A percentile compares a stretch with the other conserved stretches of the same genome.
Evolutionary conservation across 164 flowering plant species (phyloP).

Genomic region (Berberis vulgaris): DNA sequence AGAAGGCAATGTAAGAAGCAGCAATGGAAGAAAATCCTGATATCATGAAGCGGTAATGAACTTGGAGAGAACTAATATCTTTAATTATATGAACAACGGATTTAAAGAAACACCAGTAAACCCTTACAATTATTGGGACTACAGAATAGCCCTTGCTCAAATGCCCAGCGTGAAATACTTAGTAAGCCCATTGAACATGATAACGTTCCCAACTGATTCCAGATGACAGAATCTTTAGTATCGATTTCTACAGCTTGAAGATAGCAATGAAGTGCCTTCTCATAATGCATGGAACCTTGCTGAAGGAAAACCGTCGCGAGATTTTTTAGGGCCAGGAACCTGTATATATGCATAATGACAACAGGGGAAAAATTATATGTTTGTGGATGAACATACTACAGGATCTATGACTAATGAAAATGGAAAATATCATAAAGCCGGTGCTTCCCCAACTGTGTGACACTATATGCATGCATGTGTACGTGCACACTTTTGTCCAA

Average conservation of each 20-base stretch:
- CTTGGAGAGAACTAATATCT: too few relatives aligned
- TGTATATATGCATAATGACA: slow-evolving; percentile 16
- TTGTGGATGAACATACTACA: too few relatives aligned
- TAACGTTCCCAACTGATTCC: slow-evolving; percentile 94
- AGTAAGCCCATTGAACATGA: slow-evolving; percentile 86
- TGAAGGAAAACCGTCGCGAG: slow-evolving; percentile 89
- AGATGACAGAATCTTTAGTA: slow-evolving; percentile 83
- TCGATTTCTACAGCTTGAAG: slow-evolving; percentile 98
- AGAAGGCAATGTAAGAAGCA: too few relatives aligned
- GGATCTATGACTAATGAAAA: too few relatives aligned
- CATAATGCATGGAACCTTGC: slow-evolving; percentile 70
- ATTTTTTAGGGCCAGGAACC: slow-evolving; percentile 91
- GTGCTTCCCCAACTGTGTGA: too few relatives aligned
- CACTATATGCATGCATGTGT: too few relatives aligned
- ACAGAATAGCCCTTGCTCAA: slow-evolving; percentile 94
- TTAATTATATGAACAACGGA: background rate
- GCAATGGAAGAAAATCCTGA: too few relatives aligned
- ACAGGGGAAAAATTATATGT: too few relatives aligned
- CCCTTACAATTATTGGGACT: slow-evolving; percentile 93
- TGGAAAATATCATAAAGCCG: too few relatives aligned
- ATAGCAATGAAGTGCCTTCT: slow-evolving; percentile 76
- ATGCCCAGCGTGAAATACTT: slow-evolving; percentile 97
- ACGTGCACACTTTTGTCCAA: too few relatives aligned
- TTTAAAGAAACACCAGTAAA: background rate
- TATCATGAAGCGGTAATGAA: too few relatives aligned